Conservation (phyloP, 2,329 filamentous ascomycete genomes). For the Apiospora arundinis region DNA sequence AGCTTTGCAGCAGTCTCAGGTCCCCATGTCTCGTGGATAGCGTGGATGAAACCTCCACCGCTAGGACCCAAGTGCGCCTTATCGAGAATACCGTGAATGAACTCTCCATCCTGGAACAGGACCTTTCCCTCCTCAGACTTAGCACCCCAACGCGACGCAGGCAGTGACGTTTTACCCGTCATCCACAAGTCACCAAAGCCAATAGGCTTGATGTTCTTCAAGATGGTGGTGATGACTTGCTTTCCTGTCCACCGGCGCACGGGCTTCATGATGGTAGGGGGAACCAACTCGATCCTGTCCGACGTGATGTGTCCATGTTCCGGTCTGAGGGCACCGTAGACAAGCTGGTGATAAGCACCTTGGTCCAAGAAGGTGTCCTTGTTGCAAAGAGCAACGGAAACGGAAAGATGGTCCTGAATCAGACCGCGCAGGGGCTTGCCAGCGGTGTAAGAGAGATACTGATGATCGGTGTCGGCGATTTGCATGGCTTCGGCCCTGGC, state of each 20-base stretch:
- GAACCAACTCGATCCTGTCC: conserved; percentile 80
- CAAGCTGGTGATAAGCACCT: conserved; percentile 89
- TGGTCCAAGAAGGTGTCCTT: conserved; percentile 90
- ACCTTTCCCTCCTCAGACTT: conserved; percentile 81
- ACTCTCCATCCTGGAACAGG: conserved; percentile 83
- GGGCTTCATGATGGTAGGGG: conserved; percentile 84
- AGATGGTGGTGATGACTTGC: conserved; percentile 89
- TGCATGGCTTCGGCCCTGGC: conserved; percentile 91
- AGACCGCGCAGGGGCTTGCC: conserved; percentile 93
- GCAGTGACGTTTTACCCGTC: conserved; percentile 78
- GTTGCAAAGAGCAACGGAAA: conserved; percentile 88
- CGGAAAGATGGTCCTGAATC: conserved; percentile 98
- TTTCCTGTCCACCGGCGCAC: conserved; percentile 91
- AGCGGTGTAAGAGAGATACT: conserved; percentile 92
- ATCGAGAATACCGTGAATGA: conserved; percentile 90
- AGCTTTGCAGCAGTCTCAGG: conserved; percentile 85
- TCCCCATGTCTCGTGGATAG: conserved; percentile 92
- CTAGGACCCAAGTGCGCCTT: conserved; percentile 93
- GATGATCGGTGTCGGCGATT: conserved; percentile 95
- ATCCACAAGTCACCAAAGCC: conserved; percentile 81
- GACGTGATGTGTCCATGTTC: conserved; percentile 88
- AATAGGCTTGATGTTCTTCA: conserved; percentile 87
- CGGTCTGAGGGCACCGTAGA: conserved; percentile 88
- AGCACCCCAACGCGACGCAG: conserved; percentile 78
- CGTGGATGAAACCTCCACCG: conserved; percentile 86